Evolutionary conservation across 2,329 filamentous ascomycete species (phyloP).

Genomic region (Colletotrichum incanum): DNA sequence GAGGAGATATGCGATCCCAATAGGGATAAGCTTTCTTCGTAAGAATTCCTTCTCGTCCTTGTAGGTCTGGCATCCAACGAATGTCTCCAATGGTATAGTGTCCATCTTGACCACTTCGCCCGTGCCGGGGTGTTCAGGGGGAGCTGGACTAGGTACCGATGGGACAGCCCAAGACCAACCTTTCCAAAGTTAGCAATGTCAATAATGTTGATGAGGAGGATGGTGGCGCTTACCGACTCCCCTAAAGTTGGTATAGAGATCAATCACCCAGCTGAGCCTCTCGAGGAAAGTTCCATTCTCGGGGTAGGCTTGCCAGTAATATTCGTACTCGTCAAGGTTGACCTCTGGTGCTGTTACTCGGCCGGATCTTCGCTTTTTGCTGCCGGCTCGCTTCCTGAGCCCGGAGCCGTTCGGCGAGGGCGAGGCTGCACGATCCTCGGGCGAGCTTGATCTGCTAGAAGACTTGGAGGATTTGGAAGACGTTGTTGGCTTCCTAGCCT

Average conservation of each 20-base stretch:
- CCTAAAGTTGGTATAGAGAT: slow-evolving; percentile 70
- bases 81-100: slow-evolving; percentile 59
- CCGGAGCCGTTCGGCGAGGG: not conserved
- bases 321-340: slow-evolving; percentile 57
- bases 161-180: slow-evolving; percentile 73
- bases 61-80: slow-evolving; percentile 63
- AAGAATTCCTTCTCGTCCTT: slow-evolving; percentile 63
- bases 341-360: slow-evolving; percentile 31
- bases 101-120: slow-evolving; percentile 59
- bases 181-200: slow-evolving; percentile 46
- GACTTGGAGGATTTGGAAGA: slow-evolving; percentile 19
- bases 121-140: slow-evolving; percentile 58
- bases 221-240: slow-evolving; percentile 62
- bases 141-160: slow-evolving; percentile 61
- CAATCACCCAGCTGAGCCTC: slow-evolving; percentile 70
- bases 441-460: slow-evolving; percentile 25
- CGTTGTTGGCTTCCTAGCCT: slow-evolving; percentile 32
- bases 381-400: slow-evolving; percentile 29
- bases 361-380: slow-evolving; percentile 26
- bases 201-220: not conserved
- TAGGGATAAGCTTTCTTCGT: slow-evolving; percentile 58
- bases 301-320: slow-evolving; percentile 75
- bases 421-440: not conserved
- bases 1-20: slow-evolving; percentile 73
- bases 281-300: slow-evolving; percentile 62